phyloP scores from a whole-genome alignment of 2,329 filamentous ascomycete genomes.

The Fusarium sp. region DNA sequence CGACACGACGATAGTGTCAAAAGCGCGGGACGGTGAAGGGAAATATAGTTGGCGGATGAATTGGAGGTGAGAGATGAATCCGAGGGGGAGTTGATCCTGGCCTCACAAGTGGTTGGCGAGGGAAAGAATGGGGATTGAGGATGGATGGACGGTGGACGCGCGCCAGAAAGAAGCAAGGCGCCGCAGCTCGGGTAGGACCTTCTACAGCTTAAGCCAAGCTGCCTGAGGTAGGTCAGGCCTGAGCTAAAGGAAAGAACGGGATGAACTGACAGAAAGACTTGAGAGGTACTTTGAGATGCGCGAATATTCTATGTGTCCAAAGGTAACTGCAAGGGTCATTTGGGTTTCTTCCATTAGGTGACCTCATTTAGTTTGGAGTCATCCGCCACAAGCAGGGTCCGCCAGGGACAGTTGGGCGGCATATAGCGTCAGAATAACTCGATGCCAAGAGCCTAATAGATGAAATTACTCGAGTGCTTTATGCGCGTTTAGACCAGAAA shows the following conservation, averaged over 20 bases:
- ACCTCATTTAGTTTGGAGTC: slow-evolving; percentile 33
- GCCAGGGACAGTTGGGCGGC: slow-evolving; percentile 28
- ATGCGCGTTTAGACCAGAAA: rapidly evolving
- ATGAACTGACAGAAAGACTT: slow-evolving; percentile 15
- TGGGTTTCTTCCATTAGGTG: slow-evolving; percentile 12
- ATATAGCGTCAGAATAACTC: not conserved
- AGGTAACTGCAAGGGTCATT: slow-evolving; percentile 12
- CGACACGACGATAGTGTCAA: slow-evolving; percentile 31
- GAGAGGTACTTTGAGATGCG: not conserved
- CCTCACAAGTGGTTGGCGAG: slow-evolving; percentile 38
- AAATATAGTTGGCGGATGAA: slow-evolving; percentile 28
- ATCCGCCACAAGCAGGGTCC: slow-evolving; percentile 34
- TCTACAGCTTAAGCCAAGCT: slow-evolving; percentile 28
- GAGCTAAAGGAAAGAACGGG: slow-evolving; percentile 27
- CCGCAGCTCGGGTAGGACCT: slow-evolving; percentile 30
- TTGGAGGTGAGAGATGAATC: slow-evolving; percentile 35
- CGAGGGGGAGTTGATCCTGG: slow-evolving; percentile 37
- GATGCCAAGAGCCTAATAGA: not conserved
- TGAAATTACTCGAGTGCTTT: rapidly evolving
- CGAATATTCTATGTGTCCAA: not conserved
- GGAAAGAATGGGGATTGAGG: slow-evolving; percentile 40
- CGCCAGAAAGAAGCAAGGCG: slow-evolving; percentile 40
- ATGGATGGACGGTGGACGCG: slow-evolving; percentile 23
- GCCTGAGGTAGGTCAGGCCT: slow-evolving; percentile 25
- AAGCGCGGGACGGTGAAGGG: slow-evolving; percentile 30